Evolutionary conservation across 768 basidiomycete species (phyloP), one percentile per base, ranked within the genome.

Genomic region (Kwoniella europaea): DNA sequence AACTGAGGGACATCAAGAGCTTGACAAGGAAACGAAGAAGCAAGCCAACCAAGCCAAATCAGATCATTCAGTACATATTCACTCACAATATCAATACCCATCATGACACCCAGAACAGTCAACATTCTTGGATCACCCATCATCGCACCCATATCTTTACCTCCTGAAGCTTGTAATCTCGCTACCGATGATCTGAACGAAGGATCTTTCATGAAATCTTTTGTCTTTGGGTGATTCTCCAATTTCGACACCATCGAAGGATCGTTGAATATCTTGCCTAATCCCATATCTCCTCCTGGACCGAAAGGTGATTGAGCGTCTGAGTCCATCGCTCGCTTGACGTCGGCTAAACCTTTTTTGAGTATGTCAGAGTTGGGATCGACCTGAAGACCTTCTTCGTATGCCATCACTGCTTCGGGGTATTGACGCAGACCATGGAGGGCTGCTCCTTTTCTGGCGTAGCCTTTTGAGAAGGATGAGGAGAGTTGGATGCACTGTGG

Each of bases 361-460:
- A 94, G 86, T 10, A 90, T 89, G 20, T 92, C 89, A 76, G 89
- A 91, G 76, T 91, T 67, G 9, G 82, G 91, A 82, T 96, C 95
- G 62, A 90, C 82, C 78, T 91, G 88, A 53, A 97, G 86, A 20
- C 94, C 95, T 29, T 85, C 85, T 78, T 95, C 90, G 84, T 96
- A 96, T 9, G 91, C 89, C 66, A 88, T 86, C 74, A 96, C 91
- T 7, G 94, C 94, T 16, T 94, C 92, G 68, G 90, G 91, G 77
- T 88, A 96, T 81, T 87, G 86, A 68, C 87, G 86, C 44, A 88
- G 86, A 42, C 95, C 95, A 78, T 97, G 95, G 70, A 97, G 85
- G 29, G 95, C 95, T 60, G 95, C 94, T 57, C 95, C 95, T 81
- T 94, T 94, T 67, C 95, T 88, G 16, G 90, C 91, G 85, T 91